Conservation (phyloP, 1,139 yeast species). For the Kurtzmaniella quercitrusa region DNA sequence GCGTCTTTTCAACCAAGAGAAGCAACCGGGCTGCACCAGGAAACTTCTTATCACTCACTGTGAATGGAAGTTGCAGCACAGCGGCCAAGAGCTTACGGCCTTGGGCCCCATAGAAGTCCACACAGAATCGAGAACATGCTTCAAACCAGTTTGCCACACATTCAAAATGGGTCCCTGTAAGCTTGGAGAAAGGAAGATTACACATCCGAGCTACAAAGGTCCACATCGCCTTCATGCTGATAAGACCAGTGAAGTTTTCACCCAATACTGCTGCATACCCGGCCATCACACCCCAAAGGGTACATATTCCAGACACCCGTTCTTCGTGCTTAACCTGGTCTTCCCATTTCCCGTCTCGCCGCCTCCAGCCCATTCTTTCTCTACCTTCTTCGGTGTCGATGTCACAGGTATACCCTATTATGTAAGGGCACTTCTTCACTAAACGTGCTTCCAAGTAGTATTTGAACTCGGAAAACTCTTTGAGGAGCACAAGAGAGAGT, state of each 20-base stretch:
- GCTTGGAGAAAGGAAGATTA: slow-evolving; percentile 46
- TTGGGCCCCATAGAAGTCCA: slow-evolving; percentile 61
- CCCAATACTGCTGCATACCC: slow-evolving; percentile 22
- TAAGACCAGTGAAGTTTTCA: slow-evolving; percentile 1
- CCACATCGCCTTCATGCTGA: slow-evolving; percentile 57
- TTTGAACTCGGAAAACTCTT: slow-evolving; percentile 59
- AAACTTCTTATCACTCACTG: slow-evolving; percentile 40
- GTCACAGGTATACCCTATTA: slow-evolving; percentile 73
- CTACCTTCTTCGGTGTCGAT: slow-evolving; percentile 85
- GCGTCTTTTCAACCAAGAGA: slow-evolving; percentile 78
- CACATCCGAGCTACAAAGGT: slow-evolving; percentile 62
- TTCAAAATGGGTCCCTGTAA: slow-evolving; percentile 68
- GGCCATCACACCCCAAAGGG: slow-evolving; percentile 76
- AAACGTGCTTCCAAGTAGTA: slow-evolving; percentile 73
- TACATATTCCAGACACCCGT: slow-evolving; percentile 78
- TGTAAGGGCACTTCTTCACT: slow-evolving; percentile 84
- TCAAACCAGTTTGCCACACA: slow-evolving; percentile 92
- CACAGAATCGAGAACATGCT: slow-evolving; percentile 58
- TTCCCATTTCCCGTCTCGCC: slow-evolving; percentile 71
- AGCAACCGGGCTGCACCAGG: slow-evolving; percentile 78
- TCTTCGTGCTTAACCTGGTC: slow-evolving; percentile 73
- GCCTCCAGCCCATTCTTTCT: slow-evolving; percentile 81
- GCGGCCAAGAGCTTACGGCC: slow-evolving; percentile 55
- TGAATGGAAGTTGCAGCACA: slow-evolving; percentile 23
- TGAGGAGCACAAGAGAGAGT: slow-evolving; percentile 53